A percentile compares a stretch with the other conserved stretches of the same genome.
Evolutionary conservation across 169 alveolate species (phyloP).

Genomic region (Babesia bigemina): DNA sequence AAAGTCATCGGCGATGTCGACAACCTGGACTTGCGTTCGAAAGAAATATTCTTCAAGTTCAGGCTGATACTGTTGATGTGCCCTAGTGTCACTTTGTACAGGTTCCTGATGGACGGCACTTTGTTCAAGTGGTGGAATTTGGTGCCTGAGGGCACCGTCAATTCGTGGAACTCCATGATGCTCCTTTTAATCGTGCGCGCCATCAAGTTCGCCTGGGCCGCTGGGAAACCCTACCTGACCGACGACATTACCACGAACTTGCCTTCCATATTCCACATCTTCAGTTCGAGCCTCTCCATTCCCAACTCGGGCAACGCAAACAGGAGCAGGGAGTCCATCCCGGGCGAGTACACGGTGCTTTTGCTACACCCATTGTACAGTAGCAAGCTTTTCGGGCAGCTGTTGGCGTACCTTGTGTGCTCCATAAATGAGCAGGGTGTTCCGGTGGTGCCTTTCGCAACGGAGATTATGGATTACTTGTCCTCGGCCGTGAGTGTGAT

Average conservation of each 20-base stretch:
- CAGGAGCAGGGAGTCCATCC: constrained; percentile 45
- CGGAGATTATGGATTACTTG: constrained; percentile 29
- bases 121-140: constrained; percentile 63
- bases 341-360: constrained; percentile 48
- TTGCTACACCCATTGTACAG: constrained; percentile 28
- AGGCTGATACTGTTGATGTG: constrained; percentile 52
- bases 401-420: constrained; percentile 18
- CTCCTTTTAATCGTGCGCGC: constrained; percentile 48
- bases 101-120: constrained; percentile 39
- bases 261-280: constrained; percentile 38
- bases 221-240: constrained; percentile 38
- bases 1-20: constrained; percentile 5
- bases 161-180: constrained; percentile 63
- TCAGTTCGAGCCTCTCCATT: constrained; percentile 16
- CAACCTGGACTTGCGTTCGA: constrained; percentile 33
- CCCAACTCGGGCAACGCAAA: constrained; percentile 34
- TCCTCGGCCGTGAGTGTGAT: constrained; percentile 37
- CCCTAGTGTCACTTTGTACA: constrained; percentile 51
- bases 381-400: constrained; percentile 39
- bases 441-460: background rate
- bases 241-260: constrained; percentile 21
- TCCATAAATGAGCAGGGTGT: background rate
- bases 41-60: constrained; percentile 49
- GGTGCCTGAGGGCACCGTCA: constrained; percentile 45
- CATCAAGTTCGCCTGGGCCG: constrained; percentile 66